Evolutionary conservation across 345 rosid genomes (phyloP), one percentile per base, ranked within the genome.

Genomic region (Punica granatum): DNA sequence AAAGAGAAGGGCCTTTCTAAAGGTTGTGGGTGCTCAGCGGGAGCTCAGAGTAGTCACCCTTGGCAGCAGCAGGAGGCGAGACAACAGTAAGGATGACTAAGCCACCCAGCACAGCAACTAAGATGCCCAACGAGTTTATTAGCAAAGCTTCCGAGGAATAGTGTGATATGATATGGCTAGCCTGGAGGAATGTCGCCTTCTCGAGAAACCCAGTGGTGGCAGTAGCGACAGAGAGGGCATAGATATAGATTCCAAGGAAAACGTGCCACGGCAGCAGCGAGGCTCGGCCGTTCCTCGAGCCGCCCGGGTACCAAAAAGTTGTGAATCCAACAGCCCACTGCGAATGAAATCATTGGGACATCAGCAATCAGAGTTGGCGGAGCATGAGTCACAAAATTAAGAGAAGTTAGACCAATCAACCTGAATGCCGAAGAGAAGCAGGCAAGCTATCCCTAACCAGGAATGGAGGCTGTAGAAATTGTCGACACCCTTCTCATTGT

Each of bases 401-500:
- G 21, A 2, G 39, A 14, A 35, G 28, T n/a, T 34, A 42, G 16
- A 34, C 58, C 31, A 49, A 30, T 26, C 18, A 63, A 92, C 97
- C 99, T 94, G 98, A 67, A 86, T 72, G 36, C 88, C 78, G 31
- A 92, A 95, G 73, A 92, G 91, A 76, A 82, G 75, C 68, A 95
- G 81, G 76, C 96, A 89, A 68, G 89, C 88, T 42, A 95, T 69
- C 33, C 99, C 99, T 68, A 90, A 78, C 99, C 99, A 95, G 0
- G 99, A 95, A 77, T 90, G 99, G 69, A 95, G 86, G 81, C 98
- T 95, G 88, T 95, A 95, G 76, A 88, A 92, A 64, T 95, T 92
- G 54, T 92, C 96, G 1, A 95, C 84, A 70, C 97, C 96, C 79
- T 87, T 92, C 44, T 95, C 98, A 46, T 84, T 83, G 76, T 95